Evolutionary conservation across 305 asterid genomes (phyloP), one percentile per base, ranked within the genome.

Genomic region (Solanum hybrid): DNA sequence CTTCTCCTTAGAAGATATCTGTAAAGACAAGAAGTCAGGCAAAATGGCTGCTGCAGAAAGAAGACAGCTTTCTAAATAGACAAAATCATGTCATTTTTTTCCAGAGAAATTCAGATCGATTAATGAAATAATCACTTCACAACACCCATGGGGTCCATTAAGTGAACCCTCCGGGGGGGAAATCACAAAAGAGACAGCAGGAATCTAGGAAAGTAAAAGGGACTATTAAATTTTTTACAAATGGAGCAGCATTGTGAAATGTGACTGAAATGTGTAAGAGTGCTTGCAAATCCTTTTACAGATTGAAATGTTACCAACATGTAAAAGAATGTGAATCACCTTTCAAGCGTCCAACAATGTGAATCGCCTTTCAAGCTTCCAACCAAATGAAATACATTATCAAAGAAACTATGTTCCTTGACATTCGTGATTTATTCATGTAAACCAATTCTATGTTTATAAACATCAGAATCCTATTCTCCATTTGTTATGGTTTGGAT

Each of bases 1-100:
- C 99, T 98, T 96, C 99, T 95, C 93, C 99, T 94, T 94, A 98
- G 90, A 88, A 98, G 98, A 91, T 98, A 98, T 93, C 99, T 98
- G 96, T 89, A 92, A 77, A 86, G 91, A 85, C 60, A 92, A 85
- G 75, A 85, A 56, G 45, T 85, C 45, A 85, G 88, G 88, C 38
- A 85, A 32, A 56, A 17, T 42, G 87, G 72, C 72, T 9, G 27
- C 27, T 45, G 60, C 22, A 29, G 86, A 45, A 82, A 82, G 87
- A 81, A 45, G 37, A 42, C 37, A 82, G 35, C 38, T 82, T 82
- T 27, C 72, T 29, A 29, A 82, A 27, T 15, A 82, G 69, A 82
- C 38, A 82, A 82, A 82, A 82, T 29, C 37, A 19, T 81, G 72
- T 42, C 51, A 40, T 40, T 40, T 15, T 42, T 26, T 81, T 26